Base-by-base conservation (phyloP, 345 rosid genomes). In the Ceriops zippeliana region DNA sequence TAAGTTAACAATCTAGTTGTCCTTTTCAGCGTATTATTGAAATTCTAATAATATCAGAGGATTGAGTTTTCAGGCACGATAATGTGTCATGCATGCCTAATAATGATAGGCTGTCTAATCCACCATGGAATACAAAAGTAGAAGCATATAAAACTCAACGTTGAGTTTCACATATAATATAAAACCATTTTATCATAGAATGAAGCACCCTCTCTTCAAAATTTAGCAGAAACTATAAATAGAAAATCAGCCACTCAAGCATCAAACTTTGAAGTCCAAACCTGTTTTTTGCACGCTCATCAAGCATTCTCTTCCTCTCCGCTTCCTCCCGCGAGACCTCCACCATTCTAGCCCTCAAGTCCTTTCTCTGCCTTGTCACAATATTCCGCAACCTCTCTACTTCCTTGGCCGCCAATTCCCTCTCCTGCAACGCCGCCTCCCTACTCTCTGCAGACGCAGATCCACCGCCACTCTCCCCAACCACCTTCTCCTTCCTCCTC, bases 301-400 rank as follows among this genome's bases (percentile, higher is more conserved):
- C 97, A 59, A 93, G 88, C 98, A 93, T 86, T 75, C 97, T 81
- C 84, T 91, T 93, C 67, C 98, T 68, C 75, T 93, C 96, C 5
- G 95, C 91, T 80, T 91, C 96, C 83, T 91, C 98, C 79, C 92
- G 88, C 0, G 98, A 84, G 24, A 89, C 85, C 82, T 93, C 98
- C 75, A 89, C 65, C 98, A 93, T 93, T 76, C 90, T 87, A 7
- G 97, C 84, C 70, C 76, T 86, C 79, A 93, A 78, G 71, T 91
- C 97, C 79, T 89, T 93, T 76, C 90, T 85, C 73, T 89, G 93
- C 82, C 97, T 84, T 81, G 84, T 77, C 71, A 91, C 83, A 58
- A 84, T 70, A 62, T 81, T 86, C 86, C 96, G 84, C 83, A 89
- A 65, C 79, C 92, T 83, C 83, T 93, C 91, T 37, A 84, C 95